Evolutionary conservation across 2,329 filamentous ascomycete genomes (phyloP), one percentile per base, ranked within the genome.

Genomic region (Ilyonectria mors-panacis): DNA sequence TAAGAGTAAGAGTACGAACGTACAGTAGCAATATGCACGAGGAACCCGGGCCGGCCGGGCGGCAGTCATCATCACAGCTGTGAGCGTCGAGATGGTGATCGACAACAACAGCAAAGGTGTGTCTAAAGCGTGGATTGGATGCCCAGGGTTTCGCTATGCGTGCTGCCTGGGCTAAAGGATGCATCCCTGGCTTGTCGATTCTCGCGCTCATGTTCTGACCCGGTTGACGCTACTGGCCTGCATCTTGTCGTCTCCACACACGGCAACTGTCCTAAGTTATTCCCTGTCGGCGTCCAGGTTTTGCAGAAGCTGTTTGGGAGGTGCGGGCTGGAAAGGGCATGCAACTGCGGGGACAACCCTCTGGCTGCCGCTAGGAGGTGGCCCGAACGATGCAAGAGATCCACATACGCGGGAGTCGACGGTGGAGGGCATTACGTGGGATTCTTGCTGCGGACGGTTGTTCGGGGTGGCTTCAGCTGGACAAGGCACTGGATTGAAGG

Each of bases 1-100:
- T 66, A 61, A 61, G 63, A 66, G 59, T 61, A 65, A 65, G 63
- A 65, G 63, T 65, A 61, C 59, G 59, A 61, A 47, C 48, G 30
- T 19, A 33, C 50, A 23, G 28, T n/a, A 35, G 50, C 35, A 48
- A 23, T 26, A 19, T 51, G 44, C 44, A 59, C 42, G 28, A 47
- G n/a, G 37, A 50, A 47, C 21, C 47, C 58, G 53, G 58, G 21
- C 59, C 39, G 59, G 58, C 45, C 59, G 50, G 59, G 59, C 37
- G 48, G 39, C 30, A 62, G 35, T 47, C 50, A 33, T 35, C 39
- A 33, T 26, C 26, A 26, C 26, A 26, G 26, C 26, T 26, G 23
- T 26, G 26, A 26, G 26, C 4, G 26, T 26, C 26, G 17, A 56
- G 35, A 47, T 53, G 45, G 33, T 17, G 48, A 60, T 60, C n/a